phyloP scores from a whole-genome alignment of 441 rosid genomes.

The Aleurites moluccanus region DNA sequence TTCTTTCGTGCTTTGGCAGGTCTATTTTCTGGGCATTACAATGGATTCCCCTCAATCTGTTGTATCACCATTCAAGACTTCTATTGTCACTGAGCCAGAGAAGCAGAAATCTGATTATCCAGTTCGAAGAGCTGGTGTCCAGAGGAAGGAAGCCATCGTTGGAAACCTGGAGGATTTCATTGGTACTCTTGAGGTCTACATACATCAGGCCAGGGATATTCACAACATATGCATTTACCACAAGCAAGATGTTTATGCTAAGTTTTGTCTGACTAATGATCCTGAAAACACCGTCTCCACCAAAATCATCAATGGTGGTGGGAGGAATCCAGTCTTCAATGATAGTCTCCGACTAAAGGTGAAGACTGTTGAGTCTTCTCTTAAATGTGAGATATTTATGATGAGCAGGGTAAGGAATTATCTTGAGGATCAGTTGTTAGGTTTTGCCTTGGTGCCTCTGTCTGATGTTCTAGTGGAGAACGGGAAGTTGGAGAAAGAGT shows the following conservation, averaged over 20 bases:
- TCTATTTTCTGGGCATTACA: constrained; percentile 26
- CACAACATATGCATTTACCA: constrained; percentile 99
- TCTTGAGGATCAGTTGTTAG: constrained; percentile 95
- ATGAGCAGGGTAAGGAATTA: constrained; percentile 98
- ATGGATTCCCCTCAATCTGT: constrained; percentile 99
- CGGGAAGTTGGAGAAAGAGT: constrained; percentile 85
- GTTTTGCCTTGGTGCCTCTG: constrained; percentile 85
- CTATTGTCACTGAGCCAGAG: constrained; percentile 49
- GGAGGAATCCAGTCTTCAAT: constrained; percentile 93
- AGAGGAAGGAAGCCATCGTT: constrained; percentile 32
- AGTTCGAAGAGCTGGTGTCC: constrained; percentile 37
- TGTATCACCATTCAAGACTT: constrained; percentile 78
- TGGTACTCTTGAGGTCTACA: constrained; percentile 70
- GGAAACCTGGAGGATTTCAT: constrained; percentile 28
- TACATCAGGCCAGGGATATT: constrained; percentile 97
- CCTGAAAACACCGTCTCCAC: constrained; percentile 78
- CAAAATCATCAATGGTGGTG: constrained; percentile 96
- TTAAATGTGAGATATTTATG: constrained; percentile 95
- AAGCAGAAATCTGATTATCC: constrained; percentile 48
- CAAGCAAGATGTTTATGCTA: constrained; percentile 99
- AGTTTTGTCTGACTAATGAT: constrained; percentile 82
- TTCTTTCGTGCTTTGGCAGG: constrained; percentile 36
- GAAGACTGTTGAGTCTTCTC: constrained; percentile 62
- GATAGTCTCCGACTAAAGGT: constrained; percentile 66
- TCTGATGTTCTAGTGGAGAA: constrained; percentile 74